Evolutionary conservation across 768 basidiomycete genomes (phyloP), one percentile per base, ranked within the genome.

Genomic region (Tulasnella sp.): DNA sequence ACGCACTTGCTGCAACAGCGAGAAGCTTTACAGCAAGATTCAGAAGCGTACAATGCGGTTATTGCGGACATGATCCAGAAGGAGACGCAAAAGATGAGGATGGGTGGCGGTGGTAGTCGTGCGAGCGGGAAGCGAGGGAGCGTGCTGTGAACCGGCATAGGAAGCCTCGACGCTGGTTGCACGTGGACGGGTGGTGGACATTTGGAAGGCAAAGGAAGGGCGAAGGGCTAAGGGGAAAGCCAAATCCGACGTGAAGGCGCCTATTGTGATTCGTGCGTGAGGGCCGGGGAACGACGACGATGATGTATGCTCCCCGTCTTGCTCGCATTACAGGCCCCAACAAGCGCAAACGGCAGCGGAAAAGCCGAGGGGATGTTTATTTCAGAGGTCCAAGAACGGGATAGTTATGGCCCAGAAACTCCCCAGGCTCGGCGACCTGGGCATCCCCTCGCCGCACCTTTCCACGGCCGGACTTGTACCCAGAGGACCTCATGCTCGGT

Each of bases 31-130:
- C 94, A 95, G 85, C 95, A 96, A 86, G 94, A 95, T 84, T 93
- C 92, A 50, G 93, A 98, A 87, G 94, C 92, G 40, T 96, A 96
- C 84, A 97, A 98, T 85, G 93, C 92, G 22, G 88, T 96, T 80
- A 98, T 98, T 81, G 96, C 93, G 40, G 96, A 96, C 84, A 88
- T 98, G 75, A 95, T 98, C n/a, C 92, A 92, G 64, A 80, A 75
- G 41, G 95, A 97, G 85, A 96, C 96, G 0, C 86, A 86, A 72
- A 86, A 86, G 80, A 84, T 85, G 22, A 86, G 86, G 82, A 84
- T 84, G 24, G 79, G 79, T 14, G 44, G 58, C 24, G 41, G 75
- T 22, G 64, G 64, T 31, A 37, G 31, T 69, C 31, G 64, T 5
- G 16, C 64, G 64, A 48, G 46, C 20, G 54, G 46, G 46, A 77